phyloP scores from a whole-genome alignment of 352 stramenopile species.

The Phytophthora hybrid region DNA sequence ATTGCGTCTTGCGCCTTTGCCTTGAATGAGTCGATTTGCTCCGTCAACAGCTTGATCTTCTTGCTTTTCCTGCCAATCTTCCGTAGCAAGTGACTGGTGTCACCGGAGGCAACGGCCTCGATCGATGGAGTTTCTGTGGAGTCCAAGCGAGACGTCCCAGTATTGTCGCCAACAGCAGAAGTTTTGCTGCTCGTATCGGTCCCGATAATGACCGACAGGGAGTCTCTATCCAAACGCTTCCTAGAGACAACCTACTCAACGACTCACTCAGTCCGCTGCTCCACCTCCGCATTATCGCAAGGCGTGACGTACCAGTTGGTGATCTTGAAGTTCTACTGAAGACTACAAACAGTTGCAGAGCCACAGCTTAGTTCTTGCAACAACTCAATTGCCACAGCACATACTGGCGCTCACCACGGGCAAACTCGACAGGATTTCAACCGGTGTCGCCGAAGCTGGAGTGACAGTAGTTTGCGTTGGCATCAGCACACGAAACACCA shows the following conservation, averaged over 20 bases:
- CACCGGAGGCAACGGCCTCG: neutral
- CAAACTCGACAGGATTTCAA: conserved; percentile 41
- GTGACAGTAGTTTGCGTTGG: conserved; percentile 1
- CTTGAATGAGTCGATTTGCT: conserved; percentile 53
- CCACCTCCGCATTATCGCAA: neutral
- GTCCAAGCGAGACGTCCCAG: neutral
- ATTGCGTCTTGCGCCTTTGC: conserved; percentile 51
- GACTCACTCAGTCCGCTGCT: neutral
- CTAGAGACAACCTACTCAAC: conserved; percentile 31
- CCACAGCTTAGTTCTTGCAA: neutral
- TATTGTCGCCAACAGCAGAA: neutral
- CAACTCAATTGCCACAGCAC: neutral
- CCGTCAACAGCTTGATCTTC: conserved; percentile 56
- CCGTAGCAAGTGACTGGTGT: conserved; percentile 25
- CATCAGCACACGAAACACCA: conserved; percentile 13
- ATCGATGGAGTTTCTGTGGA: neutral
- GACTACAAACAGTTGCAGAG: conserved; percentile 2
- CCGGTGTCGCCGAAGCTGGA: conserved; percentile 29
- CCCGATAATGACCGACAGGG: conserved; percentile 12
- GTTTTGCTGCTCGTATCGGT: neutral
- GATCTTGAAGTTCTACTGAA: conserved; percentile 26
- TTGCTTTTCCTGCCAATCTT: conserved; percentile 55
- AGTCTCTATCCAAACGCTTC: conserved; percentile 21
- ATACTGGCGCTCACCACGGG: conserved; percentile 30
- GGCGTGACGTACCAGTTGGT: conserved; percentile 35